phyloP scores from a whole-genome alignment of 2,329 filamentous ascomycete genomes.

The Alternaria arborescens region DNA sequence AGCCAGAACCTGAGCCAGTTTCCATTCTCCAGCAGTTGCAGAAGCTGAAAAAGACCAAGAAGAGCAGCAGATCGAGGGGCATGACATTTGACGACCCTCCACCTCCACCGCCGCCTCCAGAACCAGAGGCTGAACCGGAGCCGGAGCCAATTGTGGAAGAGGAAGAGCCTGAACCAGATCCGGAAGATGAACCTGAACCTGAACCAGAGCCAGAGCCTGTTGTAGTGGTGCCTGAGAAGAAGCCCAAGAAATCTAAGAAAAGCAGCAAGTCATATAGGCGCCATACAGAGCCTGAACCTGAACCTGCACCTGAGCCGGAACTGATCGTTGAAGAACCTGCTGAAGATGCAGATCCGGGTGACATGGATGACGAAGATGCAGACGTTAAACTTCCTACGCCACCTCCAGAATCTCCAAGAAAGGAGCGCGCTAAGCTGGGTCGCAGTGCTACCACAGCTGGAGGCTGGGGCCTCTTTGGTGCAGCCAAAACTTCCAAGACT shows the following conservation, averaged over 20 bases:
- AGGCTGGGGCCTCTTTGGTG: conserved; percentile 77
- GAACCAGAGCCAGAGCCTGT: conserved; percentile 35
- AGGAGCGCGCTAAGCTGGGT: conserved; percentile 78
- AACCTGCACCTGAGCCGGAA: conserved; percentile 30
- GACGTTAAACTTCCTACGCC: conserved; percentile 58
- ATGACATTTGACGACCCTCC: conserved; percentile 54
- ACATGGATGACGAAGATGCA: conserved; percentile 40
- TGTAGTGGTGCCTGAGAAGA: conserved; percentile 30
- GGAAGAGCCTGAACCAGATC: conserved; percentile 39
- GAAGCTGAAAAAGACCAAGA: conserved; percentile 37
- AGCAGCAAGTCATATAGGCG: conserved; percentile 39
- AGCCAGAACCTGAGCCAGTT: conserved; percentile 33
- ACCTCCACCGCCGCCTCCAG: conserved; percentile 37
- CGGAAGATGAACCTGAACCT: conserved; percentile 20
- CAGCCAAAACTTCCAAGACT: conserved; percentile 53
- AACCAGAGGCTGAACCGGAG: conserved; percentile 27
- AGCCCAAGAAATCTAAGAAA: conserved; percentile 39
- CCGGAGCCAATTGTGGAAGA: conserved; percentile 16
- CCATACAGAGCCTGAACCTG: conserved; percentile 20
- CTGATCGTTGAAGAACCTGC: conserved; percentile 29
- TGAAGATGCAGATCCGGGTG: conserved; percentile 34
- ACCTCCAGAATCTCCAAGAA: conserved; percentile 62
- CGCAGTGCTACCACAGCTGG: conserved; percentile 67
- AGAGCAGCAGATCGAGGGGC: conserved; percentile 64
- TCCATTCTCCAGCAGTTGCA: conserved; percentile 28